A percentile compares a stretch with the other conserved stretches of the same genome.
These are phyloP conservation scores for Catenaria anguillulae DNA, from an alignment of 371 early-diverging fungal genomes.

Conservation along the genomic window DNA sequence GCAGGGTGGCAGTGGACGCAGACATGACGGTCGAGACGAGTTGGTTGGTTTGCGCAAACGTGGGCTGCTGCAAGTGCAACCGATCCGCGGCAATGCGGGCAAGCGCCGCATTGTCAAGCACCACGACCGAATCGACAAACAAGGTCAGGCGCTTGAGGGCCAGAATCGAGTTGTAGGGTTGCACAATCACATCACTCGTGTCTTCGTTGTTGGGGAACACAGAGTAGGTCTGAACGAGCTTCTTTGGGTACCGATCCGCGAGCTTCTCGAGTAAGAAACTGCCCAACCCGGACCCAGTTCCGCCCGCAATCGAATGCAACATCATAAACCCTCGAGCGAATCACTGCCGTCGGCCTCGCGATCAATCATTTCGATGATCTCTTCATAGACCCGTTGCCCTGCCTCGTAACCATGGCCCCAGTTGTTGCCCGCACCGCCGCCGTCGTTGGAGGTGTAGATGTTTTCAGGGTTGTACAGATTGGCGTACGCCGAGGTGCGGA, in stretches of 20 bases:
- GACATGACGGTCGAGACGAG: conserved; percentile 97
- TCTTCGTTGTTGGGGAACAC: conserved; percentile 99
- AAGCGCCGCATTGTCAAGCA: conserved; percentile 90
- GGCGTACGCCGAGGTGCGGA: conserved; percentile 50
- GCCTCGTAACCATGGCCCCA: conserved; percentile 81
- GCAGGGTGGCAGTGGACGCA: conserved; percentile 91
- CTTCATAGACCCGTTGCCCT: conserved; percentile 64
- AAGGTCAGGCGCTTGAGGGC: conserved; percentile 78
- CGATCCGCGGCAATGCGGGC: conserved; percentile 86
- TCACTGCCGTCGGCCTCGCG: conserved; percentile 90
- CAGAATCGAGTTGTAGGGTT: conserved; percentile 98
- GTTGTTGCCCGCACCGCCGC: conserved; percentile 93
- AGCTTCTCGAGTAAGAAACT: conserved; percentile 75
- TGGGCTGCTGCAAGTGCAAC: conserved; percentile 82
- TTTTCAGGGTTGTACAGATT: conserved; percentile 85
- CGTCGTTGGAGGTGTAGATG: conserved; percentile 65
- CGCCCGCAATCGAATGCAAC: conserved; percentile 89
- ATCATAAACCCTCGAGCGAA: conserved; percentile 78
- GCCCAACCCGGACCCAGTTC: conserved; percentile 93
- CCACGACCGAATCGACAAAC: conserved; percentile 92
- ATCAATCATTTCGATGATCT: conserved; percentile 84
- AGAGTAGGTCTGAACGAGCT: conserved; percentile 93
- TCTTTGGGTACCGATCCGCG: conserved; percentile 94
- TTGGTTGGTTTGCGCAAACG: conserved; percentile 93
- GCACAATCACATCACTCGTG: conserved; percentile 97